These are phyloP conservation scores for Saposhnikovia divaricata DNA, from an alignment of 129 eudicot species.

Conservation along the genomic window DNA sequence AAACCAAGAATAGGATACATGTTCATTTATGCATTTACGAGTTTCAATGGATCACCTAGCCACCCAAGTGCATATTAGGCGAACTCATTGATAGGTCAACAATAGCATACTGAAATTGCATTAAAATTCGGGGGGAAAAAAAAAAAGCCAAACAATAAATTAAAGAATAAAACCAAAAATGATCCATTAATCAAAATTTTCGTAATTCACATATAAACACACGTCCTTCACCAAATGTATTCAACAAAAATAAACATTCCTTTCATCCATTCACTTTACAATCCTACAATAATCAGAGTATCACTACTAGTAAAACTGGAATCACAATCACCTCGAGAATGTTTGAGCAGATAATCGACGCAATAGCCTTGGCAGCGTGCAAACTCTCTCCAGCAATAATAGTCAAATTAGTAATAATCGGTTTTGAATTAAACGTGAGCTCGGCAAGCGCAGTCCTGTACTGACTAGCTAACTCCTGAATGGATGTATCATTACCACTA, in stretches of 20 bases:
- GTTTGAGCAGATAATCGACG: constrained; percentile 57
- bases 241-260: neutral
- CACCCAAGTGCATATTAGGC: neutral
- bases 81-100: neutral
- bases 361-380: constrained; percentile 82
- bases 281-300: constrained; percentile 8
- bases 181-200: constrained; percentile 6
- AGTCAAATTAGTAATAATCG: constrained; percentile 86
- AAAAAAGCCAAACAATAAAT: neutral
- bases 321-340: constrained; percentile 94
- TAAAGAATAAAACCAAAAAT: neutral
- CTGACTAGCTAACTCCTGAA: constrained; percentile 78
- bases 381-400: constrained; percentile 88
- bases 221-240: neutral
- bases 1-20: neutral
- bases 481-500: constrained; percentile 21
- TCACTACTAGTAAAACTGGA: constrained; percentile 20
- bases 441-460: constrained; percentile 76
- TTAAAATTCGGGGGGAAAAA: neutral
- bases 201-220: neutral
- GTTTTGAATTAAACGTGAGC: constrained; percentile 88
- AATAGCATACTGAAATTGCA: neutral
- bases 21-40: neutral
- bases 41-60: neutral
- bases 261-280: constrained; percentile 26